Conservation (phyloP, 345 rosid species). For the Gossypium sturtianum region DNA sequence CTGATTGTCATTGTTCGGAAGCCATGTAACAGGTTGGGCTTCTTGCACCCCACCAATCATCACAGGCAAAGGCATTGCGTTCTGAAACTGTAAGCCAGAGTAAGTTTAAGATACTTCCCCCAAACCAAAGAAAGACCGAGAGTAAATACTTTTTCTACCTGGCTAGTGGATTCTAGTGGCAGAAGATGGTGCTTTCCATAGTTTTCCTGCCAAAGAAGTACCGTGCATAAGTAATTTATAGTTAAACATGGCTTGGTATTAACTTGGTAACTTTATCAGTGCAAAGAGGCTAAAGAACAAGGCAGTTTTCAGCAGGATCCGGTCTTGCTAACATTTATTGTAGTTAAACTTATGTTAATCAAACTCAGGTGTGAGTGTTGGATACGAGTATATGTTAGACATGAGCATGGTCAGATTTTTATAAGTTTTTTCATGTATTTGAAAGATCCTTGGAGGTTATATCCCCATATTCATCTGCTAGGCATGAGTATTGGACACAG, state of each 20-base stretch:
- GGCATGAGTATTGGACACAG: background rate
- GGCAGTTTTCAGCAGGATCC: background rate
- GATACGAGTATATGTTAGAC: background rate
- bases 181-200: constrained; percentile 47
- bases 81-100: constrained; percentile 45
- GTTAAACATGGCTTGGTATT: background rate
- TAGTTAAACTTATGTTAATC: background rate
- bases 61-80: constrained; percentile 48
- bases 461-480: background rate
- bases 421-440: background rate
- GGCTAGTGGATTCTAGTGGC: constrained; percentile 52
- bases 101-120: constrained; percentile 12
- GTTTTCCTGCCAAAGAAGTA: constrained; percentile 48
- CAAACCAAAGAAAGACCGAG: background rate
- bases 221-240: background rate
- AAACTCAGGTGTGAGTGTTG: background rate
- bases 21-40: constrained; percentile 60
- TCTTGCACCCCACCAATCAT: constrained; percentile 61
- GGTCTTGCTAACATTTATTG: background rate
- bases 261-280: background rate
- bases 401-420: background rate
- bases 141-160: constrained; percentile 34
- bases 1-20: constrained; percentile 54
- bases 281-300: background rate
- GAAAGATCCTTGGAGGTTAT: background rate